Percentiles rank a stretch among this genome's conserved stretches.
Evolutionary conservation across 176 grass and related monocot genomes (phyloP).

Genomic region (Carex littledalei): DNA sequence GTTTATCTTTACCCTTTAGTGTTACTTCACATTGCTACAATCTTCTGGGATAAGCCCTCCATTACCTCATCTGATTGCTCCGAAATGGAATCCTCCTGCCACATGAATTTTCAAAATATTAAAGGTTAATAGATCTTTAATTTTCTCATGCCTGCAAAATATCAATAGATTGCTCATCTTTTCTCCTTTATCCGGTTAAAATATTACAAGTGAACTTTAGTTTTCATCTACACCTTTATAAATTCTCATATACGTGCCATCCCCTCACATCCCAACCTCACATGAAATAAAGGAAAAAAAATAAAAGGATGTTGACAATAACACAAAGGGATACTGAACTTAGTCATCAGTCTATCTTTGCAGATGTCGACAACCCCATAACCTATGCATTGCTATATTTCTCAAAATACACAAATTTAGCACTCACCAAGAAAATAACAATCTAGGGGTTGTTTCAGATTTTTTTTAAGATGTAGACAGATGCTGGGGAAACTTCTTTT

Average conservation of each 20-base stretch:
- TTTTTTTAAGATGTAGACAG: not conserved
- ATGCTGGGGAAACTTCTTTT: not conserved
- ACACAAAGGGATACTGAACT: not conserved
- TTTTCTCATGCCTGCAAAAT: conserved; percentile 10
- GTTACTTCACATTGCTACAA: conserved; percentile 25
- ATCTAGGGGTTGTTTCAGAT: not conserved
- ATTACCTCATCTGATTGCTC: conserved; percentile 44
- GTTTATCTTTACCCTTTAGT: not conserved
- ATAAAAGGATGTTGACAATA: not conserved
- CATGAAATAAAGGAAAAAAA: not conserved
- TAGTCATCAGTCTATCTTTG: not conserved
- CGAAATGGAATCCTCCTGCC: conserved; percentile 47
- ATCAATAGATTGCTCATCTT: not conserved
- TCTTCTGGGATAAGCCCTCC: conserved; percentile 47
- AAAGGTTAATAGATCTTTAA: conserved; percentile 1
- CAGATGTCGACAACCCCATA: not conserved
- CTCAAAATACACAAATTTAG: not conserved
- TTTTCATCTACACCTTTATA: not conserved
- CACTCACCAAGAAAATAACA: not conserved
- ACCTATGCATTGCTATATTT: not conserved
- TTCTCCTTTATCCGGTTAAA: not conserved
- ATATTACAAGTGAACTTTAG: not conserved
- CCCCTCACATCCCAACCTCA: not conserved
- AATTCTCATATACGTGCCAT: not conserved
- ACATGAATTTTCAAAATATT: conserved; percentile 14